phyloP scores from a whole-genome alignment of 2,329 filamentous ascomycete genomes.

The Domatiomyces catenatus region DNA sequence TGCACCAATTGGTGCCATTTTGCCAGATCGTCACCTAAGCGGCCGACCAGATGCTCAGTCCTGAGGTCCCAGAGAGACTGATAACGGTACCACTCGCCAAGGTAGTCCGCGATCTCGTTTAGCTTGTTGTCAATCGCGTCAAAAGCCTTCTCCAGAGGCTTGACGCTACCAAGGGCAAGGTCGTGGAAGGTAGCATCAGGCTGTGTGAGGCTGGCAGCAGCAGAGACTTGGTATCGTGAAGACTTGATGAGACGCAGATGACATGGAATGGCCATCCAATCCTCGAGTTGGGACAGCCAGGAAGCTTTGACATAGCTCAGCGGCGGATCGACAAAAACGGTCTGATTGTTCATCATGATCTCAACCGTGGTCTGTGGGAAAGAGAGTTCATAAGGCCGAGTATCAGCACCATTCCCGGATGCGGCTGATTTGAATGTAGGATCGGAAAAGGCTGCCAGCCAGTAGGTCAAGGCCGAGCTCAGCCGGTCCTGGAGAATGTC shows the following conservation, averaged over 20 bases:
- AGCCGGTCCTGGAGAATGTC: constrained; percentile 64
- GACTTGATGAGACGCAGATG: constrained; percentile 89
- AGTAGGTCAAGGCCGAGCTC: constrained; percentile 66
- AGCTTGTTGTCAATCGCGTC: constrained; percentile 70
- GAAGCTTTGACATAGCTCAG: constrained; percentile 80
- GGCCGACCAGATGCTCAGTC: constrained; percentile 85
- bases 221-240: constrained; percentile 81
- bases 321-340: constrained; percentile 90
- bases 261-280: constrained; percentile 86
- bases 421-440: constrained; percentile 17
- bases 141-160: constrained; percentile 66
- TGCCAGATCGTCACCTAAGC: constrained; percentile 76
- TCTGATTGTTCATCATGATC: constrained; percentile 93
- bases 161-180: constrained; percentile 68
- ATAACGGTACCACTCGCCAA: constrained; percentile 97
- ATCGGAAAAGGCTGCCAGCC: constrained; percentile 73
- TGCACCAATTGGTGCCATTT: constrained; percentile 93
- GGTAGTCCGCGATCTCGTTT: constrained; percentile 62
- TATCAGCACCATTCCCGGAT: constrained; percentile 27
- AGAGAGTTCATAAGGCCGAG: constrained; percentile 31
- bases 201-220: constrained; percentile 43
- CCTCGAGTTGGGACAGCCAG: constrained; percentile 84
- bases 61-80: constrained; percentile 97
- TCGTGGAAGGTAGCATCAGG: constrained; percentile 63
- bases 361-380: constrained; percentile 57